These are phyloP conservation scores for Syzygium syzygioides DNA, from an alignment of 441 rosid species.

Conservation along the genomic window DNA sequence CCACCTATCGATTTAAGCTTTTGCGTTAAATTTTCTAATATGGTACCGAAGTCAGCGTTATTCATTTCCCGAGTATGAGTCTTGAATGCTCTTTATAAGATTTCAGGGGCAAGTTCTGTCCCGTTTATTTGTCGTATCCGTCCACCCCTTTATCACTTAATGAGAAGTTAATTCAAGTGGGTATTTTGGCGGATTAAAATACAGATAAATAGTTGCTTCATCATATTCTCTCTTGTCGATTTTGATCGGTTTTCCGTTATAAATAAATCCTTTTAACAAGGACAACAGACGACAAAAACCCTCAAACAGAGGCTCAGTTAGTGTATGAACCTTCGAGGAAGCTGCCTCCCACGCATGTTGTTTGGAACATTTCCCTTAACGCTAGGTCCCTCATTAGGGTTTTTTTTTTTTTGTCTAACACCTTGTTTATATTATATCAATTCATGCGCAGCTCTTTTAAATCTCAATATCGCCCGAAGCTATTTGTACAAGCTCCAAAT, in stretches of 20 bases:
- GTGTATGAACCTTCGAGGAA: neutral
- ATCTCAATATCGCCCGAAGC: neutral
- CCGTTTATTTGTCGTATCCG: neutral
- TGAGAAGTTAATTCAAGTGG: neutral
- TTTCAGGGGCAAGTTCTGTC: accelerated
- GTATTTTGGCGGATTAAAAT: neutral
- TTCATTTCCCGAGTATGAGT: too few relatives aligned
- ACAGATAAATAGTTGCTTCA: neutral
- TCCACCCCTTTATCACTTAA: neutral
- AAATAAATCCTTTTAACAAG: neutral
- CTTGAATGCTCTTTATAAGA: neutral
- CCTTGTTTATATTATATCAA: neutral
- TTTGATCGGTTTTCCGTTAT: too few relatives aligned
- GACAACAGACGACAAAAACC: too few relatives aligned
- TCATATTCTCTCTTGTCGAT: neutral
- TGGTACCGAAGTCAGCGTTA: too few relatives aligned
- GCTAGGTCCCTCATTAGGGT: neutral
- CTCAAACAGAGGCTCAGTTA: neutral
- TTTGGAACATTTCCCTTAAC: neutral
- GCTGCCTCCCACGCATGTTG: neutral
- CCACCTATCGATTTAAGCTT: too few relatives aligned
- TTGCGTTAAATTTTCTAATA: too few relatives aligned
- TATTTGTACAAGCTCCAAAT: neutral
- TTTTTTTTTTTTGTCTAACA: neutral
- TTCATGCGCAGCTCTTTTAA: neutral